Conservation (phyloP, 2,329 filamentous ascomycete genomes). For the Colletotrichum sp. region DNA sequence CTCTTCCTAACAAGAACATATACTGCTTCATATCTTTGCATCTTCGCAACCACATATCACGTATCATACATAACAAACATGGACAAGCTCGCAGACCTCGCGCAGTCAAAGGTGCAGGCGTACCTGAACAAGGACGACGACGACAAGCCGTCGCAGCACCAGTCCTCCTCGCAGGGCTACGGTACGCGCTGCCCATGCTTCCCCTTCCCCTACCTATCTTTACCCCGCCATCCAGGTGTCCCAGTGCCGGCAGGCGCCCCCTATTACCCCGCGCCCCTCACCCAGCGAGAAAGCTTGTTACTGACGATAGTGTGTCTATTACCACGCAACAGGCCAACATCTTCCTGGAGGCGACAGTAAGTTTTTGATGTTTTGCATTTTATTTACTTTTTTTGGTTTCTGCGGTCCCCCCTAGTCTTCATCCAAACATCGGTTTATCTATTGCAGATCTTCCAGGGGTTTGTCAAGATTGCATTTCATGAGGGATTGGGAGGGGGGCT, state of each 20-base stretch:
- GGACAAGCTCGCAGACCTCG: slow-evolving; percentile 40
- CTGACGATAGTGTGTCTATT: background rate
- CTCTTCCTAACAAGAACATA: background rate
- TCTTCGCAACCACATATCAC: background rate
- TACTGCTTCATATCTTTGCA: background rate
- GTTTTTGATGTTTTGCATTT: slow-evolving; percentile 20
- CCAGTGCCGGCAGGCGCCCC: background rate
- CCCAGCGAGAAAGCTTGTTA: background rate
- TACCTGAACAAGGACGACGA: slow-evolving; percentile 35
- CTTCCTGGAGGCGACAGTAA: slow-evolving; percentile 30
- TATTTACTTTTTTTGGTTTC: background rate
- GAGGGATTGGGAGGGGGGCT: background rate
- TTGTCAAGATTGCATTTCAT: background rate
- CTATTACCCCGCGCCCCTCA: background rate
- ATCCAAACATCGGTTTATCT: background rate
- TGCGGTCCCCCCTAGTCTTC: background rate
- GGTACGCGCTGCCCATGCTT: background rate
- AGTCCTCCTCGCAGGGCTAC: background rate
- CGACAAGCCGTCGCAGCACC: slow-evolving; percentile 27
- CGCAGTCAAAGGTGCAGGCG: slow-evolving; percentile 35
- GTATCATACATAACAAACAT: slow-evolving; percentile 26
- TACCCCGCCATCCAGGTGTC: slow-evolving; percentile 12
- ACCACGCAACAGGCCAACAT: background rate
- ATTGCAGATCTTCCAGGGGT: background rate
- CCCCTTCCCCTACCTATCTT: background rate